A percentile compares a stretch with the other conserved stretches of the same genome.
These are phyloP conservation scores for Fusarium sp. DNA, from an alignment of 2,329 filamentous ascomycete genomes.

Conservation along the genomic window DNA sequence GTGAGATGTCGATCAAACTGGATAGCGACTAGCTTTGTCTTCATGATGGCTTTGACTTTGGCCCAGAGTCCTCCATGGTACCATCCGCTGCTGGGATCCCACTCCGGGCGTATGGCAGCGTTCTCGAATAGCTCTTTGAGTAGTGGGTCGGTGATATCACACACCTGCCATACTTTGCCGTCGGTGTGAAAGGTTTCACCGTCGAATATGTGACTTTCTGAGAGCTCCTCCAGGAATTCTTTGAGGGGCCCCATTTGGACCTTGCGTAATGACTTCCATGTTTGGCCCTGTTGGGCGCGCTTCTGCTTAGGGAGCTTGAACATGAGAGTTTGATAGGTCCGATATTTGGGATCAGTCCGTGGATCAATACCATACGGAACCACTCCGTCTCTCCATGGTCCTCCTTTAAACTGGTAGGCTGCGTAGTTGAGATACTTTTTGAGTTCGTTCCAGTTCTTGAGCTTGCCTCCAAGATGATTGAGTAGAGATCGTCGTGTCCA, in stretches of 20 bases:
- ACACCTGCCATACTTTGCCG: conserved; percentile 93
- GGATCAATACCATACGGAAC: conserved; percentile 90
- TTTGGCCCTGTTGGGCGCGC: conserved; percentile 57
- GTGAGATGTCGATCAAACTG: conserved; percentile 65
- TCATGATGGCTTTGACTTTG: conserved; percentile 88
- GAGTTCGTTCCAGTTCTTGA: conserved; percentile 67
- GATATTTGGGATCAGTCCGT: conserved; percentile 77
- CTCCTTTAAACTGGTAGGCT: conserved; percentile 91
- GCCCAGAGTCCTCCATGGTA: conserved; percentile 83
- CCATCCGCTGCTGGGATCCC: conserved; percentile 80
- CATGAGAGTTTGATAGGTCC: conserved; percentile 88
- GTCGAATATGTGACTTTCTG: conserved; percentile 80
- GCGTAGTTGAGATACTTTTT: conserved; percentile 84
- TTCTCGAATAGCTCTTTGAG: conserved; percentile 73
- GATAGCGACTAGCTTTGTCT: conserved; percentile 80
- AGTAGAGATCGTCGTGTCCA: conserved; percentile 87
- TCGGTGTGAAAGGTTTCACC: conserved; percentile 79
- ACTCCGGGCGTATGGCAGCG: conserved; percentile 66
- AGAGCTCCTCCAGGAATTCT: conserved; percentile 53
- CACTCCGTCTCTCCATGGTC: conserved; percentile 90
- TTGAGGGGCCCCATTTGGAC: conserved; percentile 54
- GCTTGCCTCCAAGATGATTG: conserved; percentile 71
- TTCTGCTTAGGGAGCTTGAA: conserved; percentile 76
- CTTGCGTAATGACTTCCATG: conserved; percentile 62
- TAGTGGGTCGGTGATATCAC: conserved; percentile 87